A percentile compares a stretch with the other conserved stretches of the same genome.
Evolutionary conservation across 805 yeast genomes (phyloP).

Genomic region (Cyberlindnera mrakii): DNA sequence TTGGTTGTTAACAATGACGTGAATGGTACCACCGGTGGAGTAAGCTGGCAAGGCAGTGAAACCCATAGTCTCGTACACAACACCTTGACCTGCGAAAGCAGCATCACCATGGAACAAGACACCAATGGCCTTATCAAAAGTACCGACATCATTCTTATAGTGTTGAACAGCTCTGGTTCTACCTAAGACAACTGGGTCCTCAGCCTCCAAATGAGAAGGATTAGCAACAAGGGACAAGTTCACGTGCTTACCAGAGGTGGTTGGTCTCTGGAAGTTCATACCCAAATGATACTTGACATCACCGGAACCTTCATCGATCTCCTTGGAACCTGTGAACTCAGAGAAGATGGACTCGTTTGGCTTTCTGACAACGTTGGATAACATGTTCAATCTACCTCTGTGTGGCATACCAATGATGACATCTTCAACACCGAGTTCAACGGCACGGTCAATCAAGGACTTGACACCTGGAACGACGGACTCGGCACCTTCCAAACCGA

Average conservation of each 20-base stretch:
- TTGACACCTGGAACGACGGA: slow-evolving; percentile 95
- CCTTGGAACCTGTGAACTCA: slow-evolving; percentile 88
- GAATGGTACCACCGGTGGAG: slow-evolving; percentile 97
- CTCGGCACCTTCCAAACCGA: slow-evolving; percentile 98
- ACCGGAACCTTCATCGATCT: slow-evolving; percentile 95
- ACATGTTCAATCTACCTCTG: slow-evolving; percentile 97
- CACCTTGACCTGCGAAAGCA: slow-evolving; percentile 98
- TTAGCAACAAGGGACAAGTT: slow-evolving; percentile 95
- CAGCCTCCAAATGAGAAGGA: slow-evolving; percentile 98
- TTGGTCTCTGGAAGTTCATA: slow-evolving; percentile 98
- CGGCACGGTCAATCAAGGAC: slow-evolving; percentile 89
- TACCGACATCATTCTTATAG: slow-evolving; percentile 80
- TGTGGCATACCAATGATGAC: slow-evolving; percentile 99
- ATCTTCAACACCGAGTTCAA: slow-evolving; percentile 89
- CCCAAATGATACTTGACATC: slow-evolving; percentile 99
- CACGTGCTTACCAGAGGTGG: slow-evolving; percentile 95
- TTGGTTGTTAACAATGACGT: slow-evolving; percentile 94
- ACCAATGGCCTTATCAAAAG: slow-evolving; percentile 81
- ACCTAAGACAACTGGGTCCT: slow-evolving; percentile 98
- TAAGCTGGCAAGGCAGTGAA: slow-evolving; percentile 88
- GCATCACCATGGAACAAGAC: slow-evolving; percentile 98
- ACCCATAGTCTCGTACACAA: slow-evolving; percentile 97
- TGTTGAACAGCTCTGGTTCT: slow-evolving; percentile 95
- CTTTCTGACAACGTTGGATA: slow-evolving; percentile 96
- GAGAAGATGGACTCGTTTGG: slow-evolving; percentile 97